Evolutionary conservation across 495 filamentous ascomycete species (phyloP), one percentile per base, ranked within the genome.

Genomic region (Entonaema liquescens): DNA sequence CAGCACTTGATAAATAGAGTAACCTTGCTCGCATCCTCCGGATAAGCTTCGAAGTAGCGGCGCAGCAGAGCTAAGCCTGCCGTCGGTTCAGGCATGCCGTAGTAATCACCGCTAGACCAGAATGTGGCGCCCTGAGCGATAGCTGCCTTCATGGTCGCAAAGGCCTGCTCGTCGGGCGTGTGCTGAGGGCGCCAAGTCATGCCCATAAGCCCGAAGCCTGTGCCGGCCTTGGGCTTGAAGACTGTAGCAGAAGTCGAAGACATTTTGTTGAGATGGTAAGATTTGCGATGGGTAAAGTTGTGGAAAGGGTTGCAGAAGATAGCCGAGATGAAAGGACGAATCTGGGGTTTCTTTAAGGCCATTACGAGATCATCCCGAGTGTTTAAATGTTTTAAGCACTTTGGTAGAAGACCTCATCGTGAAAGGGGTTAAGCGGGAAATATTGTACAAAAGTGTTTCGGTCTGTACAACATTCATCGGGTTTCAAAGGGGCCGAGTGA

Each of bases 91-190:
- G 5, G 6, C 12, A 52, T 56, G 23, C 82, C 81, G 61, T 84
- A 84, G 66, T 92, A 81, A 68, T 92, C 89, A 62, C 89, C 89
- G 23, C 80, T 89, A 67, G 91, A 92, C 90, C 90, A 93, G 77
- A 89, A 86, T 74, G 89, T 74, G 80, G 84, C 78, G 21, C 90
- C 90, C 2, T 79, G 77, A 25, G 78, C 76, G 52, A 93, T 80
- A 28, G 91, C 82, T 17, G 86, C 83, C 70, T 84, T 86, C 77
- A 93, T 83, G 2, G 88, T 83, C 49, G 86, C 82, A 71, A 93
- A 89, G 70, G 87, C 82, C 68, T 87, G 81, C 29, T 87, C 83
- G 36, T 88, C 80, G 6, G 87, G 71, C 9, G 35, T 44, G 8
- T 28, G 21, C 15, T 35, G 6, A 19, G 33, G 13, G 6, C 52